A percentile compares a stretch with the other conserved stretches of the same genome.
Conservation (phyloP, 176 grass and related monocot species). For the Canna indica region DNA sequence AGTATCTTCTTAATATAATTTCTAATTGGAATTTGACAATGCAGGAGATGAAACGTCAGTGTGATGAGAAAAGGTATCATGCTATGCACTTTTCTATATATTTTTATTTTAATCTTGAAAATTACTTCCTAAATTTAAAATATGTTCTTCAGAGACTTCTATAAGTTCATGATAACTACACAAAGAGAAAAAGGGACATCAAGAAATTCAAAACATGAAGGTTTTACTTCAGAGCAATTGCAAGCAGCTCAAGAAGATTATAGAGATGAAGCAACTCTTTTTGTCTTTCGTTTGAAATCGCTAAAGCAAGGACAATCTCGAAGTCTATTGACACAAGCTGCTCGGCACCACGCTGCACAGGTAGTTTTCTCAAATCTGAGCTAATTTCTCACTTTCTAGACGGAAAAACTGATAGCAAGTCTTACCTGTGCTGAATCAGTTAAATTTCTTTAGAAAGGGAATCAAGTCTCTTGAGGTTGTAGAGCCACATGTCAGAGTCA, state of each 20-base stretch:
- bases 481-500: conserved; percentile 71
- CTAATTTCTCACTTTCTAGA: background rate
- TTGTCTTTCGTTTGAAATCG: conserved; percentile 89
- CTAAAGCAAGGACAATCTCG: conserved; percentile 92
- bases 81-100: conserved; percentile 7
- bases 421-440: conserved; percentile 33
- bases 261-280: conserved; percentile 79
- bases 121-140: conserved; percentile 19
- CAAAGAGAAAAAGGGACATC: conserved; percentile 66
- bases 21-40: too few relatives aligned
- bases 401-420: background rate
- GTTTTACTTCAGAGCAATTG: conserved; percentile 46
- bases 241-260: conserved; percentile 89
- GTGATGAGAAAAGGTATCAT: conserved; percentile 84
- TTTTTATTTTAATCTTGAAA: background rate
- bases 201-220: conserved; percentile 56
- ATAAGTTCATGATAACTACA: conserved; percentile 51
- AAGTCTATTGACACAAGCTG: conserved; percentile 95
- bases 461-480: conserved; percentile 71
- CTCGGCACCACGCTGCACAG: conserved; percentile 92
- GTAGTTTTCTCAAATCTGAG: conserved; percentile 22
- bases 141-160: conserved; percentile 65
- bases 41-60: conserved; percentile 96
- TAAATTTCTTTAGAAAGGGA: conserved; percentile 85
- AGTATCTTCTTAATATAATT: background rate